Conservation (phyloP, 805 yeast species). For the Candida montana region DNA sequence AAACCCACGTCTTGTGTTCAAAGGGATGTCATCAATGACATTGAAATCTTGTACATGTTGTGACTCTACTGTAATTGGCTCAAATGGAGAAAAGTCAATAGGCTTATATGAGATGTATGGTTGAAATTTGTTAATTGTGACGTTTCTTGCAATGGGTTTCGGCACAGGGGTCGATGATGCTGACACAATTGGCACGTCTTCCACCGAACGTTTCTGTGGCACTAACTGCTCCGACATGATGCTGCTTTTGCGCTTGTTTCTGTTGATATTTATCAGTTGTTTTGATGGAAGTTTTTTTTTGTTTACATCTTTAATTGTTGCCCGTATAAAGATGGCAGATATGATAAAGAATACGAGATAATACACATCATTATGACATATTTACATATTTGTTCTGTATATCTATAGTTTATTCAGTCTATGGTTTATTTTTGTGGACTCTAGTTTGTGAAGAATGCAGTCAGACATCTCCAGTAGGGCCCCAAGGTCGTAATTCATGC, state of each 20-base stretch:
- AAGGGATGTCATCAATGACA: conserved; percentile 71
- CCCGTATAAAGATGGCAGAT: too few relatives aligned
- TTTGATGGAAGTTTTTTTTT: too few relatives aligned
- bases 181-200: too few relatives aligned
- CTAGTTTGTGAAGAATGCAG: neutral
- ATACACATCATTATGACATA: too few relatives aligned
- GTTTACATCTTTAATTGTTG: too few relatives aligned
- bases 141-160: neutral
- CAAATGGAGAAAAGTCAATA: conserved; percentile 17
- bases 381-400: too few relatives aligned
- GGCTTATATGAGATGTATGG: conserved; percentile 22
- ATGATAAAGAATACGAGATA: too few relatives aligned
- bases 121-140: conserved; percentile 17
- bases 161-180: neutral
- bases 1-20: conserved; percentile 66
- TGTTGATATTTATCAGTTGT: too few relatives aligned
- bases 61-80: conserved; percentile 7
- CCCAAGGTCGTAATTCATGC: conserved; percentile 5
- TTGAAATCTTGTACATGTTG: conserved; percentile 26
- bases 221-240: conserved; percentile 4
- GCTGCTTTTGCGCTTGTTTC: neutral
- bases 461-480: neutral
- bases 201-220: conserved; percentile 6
- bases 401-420: too few relatives aligned
- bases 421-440: neutral